phyloP scores from a whole-genome alignment of 2,329 filamentous ascomycete genomes.

The Aureobasidium sp. region DNA sequence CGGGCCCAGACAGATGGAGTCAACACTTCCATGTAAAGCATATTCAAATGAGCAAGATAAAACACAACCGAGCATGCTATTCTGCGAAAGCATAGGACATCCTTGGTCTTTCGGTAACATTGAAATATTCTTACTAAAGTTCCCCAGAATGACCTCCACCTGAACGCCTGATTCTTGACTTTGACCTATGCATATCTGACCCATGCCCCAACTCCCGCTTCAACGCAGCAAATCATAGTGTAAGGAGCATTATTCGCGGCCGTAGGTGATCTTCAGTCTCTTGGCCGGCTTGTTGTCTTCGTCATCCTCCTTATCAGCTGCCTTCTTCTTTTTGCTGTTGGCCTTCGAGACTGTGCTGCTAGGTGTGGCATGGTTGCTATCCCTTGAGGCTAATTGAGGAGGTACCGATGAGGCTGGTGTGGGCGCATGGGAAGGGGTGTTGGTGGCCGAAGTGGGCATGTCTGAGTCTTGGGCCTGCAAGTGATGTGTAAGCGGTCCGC shows the following conservation, averaged over 20 bases:
- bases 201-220: constrained; percentile 13
- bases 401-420: constrained; percentile 43
- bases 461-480: constrained; percentile 32
- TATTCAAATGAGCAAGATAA: neutral
- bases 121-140: neutral
- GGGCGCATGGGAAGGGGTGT: constrained; percentile 40
- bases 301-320: constrained; percentile 40
- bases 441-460: constrained; percentile 32
- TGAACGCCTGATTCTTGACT: neutral
- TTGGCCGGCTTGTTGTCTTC: constrained; percentile 40
- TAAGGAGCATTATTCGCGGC: constrained; percentile 33
- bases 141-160: neutral
- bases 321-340: constrained; percentile 40
- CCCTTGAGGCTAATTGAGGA: constrained; percentile 33
- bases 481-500: neutral
- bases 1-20: neutral
- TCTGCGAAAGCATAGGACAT: neutral
- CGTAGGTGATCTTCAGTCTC: constrained; percentile 46
- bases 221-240: constrained; percentile 15
- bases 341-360: constrained; percentile 30
- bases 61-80: neutral
- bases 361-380: constrained; percentile 38
- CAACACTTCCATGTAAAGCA: neutral
- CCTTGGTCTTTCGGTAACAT: neutral
- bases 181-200: neutral